Evolutionary conservation across 2,329 filamentous ascomycete species (phyloP).

Genomic region (Scolecobasidium constrictum): DNA sequence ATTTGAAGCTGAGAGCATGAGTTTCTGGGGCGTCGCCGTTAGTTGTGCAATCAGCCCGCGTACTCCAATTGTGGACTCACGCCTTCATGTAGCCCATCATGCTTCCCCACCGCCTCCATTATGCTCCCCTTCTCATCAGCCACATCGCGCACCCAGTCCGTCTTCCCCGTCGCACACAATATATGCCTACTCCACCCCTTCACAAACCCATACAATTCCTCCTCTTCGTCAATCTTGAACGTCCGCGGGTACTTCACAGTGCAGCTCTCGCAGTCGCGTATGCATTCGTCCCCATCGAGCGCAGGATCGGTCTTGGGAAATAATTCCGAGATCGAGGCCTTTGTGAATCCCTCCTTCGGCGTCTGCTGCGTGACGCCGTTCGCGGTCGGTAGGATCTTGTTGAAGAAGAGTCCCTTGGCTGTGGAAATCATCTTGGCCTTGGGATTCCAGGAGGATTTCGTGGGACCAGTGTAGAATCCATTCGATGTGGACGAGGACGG

Average conservation of each 20-base stretch:
- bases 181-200: conserved; percentile 84
- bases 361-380: conserved; percentile 13
- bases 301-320: conserved; percentile 67
- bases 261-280: conserved; percentile 78
- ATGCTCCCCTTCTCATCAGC: conserved; percentile 65
- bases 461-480: not conserved
- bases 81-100: conserved; percentile 48
- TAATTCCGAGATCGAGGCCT: conserved; percentile 26
- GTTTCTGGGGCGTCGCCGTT: conserved; percentile 46
- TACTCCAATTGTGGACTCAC: conserved; percentile 35
- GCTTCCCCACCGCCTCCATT: conserved; percentile 42
- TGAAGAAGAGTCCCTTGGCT: conserved; percentile 15
- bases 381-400: conserved; percentile 17
- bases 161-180: conserved; percentile 88
- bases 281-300: conserved; percentile 78
- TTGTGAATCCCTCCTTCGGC: conserved; percentile 11
- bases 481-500: no score
- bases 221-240: conserved; percentile 60
- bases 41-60: not conserved
- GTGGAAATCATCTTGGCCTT: conserved; percentile 16
- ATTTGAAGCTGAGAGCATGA: conserved; percentile 89
- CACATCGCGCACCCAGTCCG: conserved; percentile 62
- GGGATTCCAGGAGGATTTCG: not conserved
- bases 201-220: conserved; percentile 74
- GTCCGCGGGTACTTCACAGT: conserved; percentile 66